phyloP scores from a whole-genome alignment of 805 yeast genomes.

The Candida xyloterini region DNA sequence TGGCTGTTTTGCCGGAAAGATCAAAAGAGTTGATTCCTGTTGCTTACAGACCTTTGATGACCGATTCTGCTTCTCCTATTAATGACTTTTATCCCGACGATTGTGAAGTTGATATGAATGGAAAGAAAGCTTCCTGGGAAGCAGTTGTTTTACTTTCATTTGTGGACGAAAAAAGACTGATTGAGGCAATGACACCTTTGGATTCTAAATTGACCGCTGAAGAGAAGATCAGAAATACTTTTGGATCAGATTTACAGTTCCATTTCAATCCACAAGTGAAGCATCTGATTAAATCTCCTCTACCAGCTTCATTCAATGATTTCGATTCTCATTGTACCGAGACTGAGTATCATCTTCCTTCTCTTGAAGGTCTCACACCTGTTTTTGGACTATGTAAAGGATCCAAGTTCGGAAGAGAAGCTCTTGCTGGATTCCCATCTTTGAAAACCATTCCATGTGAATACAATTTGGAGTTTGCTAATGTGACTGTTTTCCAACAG shows the following conservation, averaged over 20 bases:
- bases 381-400: slow-evolving; percentile 61
- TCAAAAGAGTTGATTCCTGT: slow-evolving; percentile 76
- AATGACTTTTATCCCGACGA: slow-evolving; percentile 86
- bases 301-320: slow-evolving; percentile 73
- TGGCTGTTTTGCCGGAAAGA: slow-evolving; percentile 96
- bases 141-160: slow-evolving; percentile 91
- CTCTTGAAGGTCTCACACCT: slow-evolving; percentile 38
- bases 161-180: slow-evolving; percentile 77
- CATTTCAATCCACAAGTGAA: slow-evolving; percentile 74
- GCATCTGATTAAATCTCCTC: slow-evolving; percentile 66
- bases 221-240: slow-evolving; percentile 70
- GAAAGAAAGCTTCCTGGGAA: slow-evolving; percentile 96
- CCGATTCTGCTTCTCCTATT: slow-evolving; percentile 81
- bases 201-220: slow-evolving; percentile 62
- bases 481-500: slow-evolving; percentile 75
- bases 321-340: slow-evolving; percentile 78
- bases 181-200: slow-evolving; percentile 67
- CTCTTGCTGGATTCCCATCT: slow-evolving; percentile 89
- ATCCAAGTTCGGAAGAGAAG: slow-evolving; percentile 64
- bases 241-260: slow-evolving; percentile 69
- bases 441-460: slow-evolving; percentile 66
- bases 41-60: slow-evolving; percentile 78
- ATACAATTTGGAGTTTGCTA: slow-evolving; percentile 52
- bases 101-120: slow-evolving; percentile 86
- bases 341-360: slow-evolving; percentile 49